A percentile compares a stretch with the other conserved stretches of the same genome.
These are phyloP conservation scores for Gyromitra esculenta DNA, from an alignment of 2,329 filamentous ascomycete species.

Conservation along the genomic window DNA sequence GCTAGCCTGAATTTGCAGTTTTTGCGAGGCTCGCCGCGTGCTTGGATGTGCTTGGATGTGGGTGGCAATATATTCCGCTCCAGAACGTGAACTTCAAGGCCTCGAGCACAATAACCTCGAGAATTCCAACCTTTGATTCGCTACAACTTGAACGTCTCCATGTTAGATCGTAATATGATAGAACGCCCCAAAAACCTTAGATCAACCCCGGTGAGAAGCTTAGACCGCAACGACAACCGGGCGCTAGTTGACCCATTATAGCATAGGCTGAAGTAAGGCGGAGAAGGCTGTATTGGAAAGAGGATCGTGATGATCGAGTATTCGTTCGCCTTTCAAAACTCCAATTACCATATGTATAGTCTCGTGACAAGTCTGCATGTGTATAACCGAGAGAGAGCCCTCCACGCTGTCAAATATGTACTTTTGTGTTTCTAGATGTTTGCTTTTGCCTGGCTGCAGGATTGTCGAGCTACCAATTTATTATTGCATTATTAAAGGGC, in stretches of 20 bases:
- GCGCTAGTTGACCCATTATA: neutral
- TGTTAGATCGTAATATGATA: neutral
- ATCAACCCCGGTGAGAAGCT: neutral
- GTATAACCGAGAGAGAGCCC: slow-evolving; percentile 11
- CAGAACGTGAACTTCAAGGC: neutral
- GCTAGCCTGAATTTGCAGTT: neutral
- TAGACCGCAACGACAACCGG: neutral
- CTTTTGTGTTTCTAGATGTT: neutral
- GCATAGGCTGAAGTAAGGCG: neutral
- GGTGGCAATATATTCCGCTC: neutral
- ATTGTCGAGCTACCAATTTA: neutral
- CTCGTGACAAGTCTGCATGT: slow-evolving; percentile 7
- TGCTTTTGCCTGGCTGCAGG: slow-evolving; percentile 17
- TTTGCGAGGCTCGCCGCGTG: neutral
- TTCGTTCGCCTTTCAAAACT: neutral
- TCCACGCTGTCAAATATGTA: neutral
- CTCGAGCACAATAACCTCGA: neutral
- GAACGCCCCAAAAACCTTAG: neutral
- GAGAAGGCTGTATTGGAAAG: slow-evolving; percentile 32
- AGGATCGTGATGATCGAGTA: slow-evolving; percentile 33
- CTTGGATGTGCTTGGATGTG: neutral
- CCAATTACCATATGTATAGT: slow-evolving; percentile 3
- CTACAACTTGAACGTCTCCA: neutral
- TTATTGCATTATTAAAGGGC: too few species aligned
- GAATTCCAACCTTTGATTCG: neutral